Conservation (phyloP, 1,284 basidiomycete genomes). For the Cutaneotrichosporon curvatum region DNA sequence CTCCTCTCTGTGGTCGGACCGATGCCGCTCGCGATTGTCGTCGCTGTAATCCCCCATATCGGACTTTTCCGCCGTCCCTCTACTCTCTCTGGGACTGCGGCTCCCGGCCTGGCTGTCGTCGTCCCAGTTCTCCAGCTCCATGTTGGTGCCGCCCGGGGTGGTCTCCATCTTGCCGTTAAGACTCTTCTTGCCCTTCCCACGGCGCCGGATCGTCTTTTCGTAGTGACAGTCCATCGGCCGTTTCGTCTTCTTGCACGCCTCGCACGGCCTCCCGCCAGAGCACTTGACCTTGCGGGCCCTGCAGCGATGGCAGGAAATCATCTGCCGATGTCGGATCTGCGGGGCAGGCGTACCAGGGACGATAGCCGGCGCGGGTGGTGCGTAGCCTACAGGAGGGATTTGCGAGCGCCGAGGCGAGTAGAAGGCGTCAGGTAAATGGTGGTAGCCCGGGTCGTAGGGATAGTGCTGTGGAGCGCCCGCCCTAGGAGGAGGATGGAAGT, state of each 20-base stretch:
- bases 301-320: constrained; percentile 37
- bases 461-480: no score
- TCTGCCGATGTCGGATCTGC: constrained; percentile 22
- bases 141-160: no score
- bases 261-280: constrained; percentile 33
- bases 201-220: constrained; percentile 26
- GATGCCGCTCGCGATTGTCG: no score
- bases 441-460: background rate
- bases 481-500: no score
- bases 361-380: background rate
- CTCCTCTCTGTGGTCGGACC: no score
- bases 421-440: background rate
- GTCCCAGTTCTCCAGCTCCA: no score
- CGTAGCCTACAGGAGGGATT: background rate
- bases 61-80: no score
- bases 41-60: no score
- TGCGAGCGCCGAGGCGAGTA: background rate
- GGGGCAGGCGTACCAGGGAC: background rate
- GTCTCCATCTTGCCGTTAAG: no score
- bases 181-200: constrained; percentile 29
- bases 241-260: constrained; percentile 27
- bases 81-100: no score
- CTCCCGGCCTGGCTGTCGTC: no score
- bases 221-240: constrained; percentile 30
- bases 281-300: constrained; percentile 36